A percentile compares a stretch with the other conserved stretches of the same genome.
Evolutionary conservation across 371 early-diverging fungal genomes (phyloP).

Genomic region (Apophysomyces elegans): DNA sequence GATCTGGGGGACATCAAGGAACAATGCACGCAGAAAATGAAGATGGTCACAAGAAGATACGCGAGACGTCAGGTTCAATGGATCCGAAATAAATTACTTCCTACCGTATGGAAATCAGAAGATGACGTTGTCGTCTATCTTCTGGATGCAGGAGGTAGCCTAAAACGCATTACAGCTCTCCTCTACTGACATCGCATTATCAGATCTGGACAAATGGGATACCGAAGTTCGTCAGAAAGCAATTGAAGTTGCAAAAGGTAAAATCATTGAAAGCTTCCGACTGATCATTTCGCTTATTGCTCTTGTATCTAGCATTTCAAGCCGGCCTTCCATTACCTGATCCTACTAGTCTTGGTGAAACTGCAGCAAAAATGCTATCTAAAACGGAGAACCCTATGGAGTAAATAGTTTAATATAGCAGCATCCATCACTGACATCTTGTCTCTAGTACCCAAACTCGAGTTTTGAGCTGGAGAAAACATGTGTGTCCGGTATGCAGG

Average conservation of each 20-base stretch:
- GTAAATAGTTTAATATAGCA: slow-evolving; percentile 23
- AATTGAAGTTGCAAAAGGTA: slow-evolving; percentile 56
- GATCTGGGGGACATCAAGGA: slow-evolving; percentile 52
- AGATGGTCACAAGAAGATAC: slow-evolving; percentile 83
- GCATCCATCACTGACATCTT: neutral
- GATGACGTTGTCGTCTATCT: slow-evolving; percentile 61
- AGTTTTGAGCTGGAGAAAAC: slow-evolving; percentile 64
- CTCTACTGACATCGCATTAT: neutral
- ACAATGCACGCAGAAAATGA: slow-evolving; percentile 81
- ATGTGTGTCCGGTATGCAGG: slow-evolving; percentile 66
- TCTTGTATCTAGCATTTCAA: slow-evolving; percentile 25
- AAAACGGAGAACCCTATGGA: slow-evolving; percentile 27
- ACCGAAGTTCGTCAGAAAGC: slow-evolving; percentile 58
- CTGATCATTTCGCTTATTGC: slow-evolving; percentile 10
- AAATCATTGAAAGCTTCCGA: neutral
- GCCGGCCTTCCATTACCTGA: slow-evolving; percentile 41
- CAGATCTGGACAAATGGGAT: slow-evolving; percentile 61
- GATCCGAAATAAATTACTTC: slow-evolving; percentile 87
- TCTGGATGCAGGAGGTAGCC: slow-evolving; percentile 79
- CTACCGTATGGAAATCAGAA: slow-evolving; percentile 40
- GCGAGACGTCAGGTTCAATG: slow-evolving; percentile 88
- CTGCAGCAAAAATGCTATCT: slow-evolving; percentile 44
- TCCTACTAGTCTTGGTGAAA: slow-evolving; percentile 35
- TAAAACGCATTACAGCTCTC: neutral
- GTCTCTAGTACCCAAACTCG: slow-evolving; percentile 50